phyloP scores from a whole-genome alignment of 441 rosid species.

The Populus hybrid region DNA sequence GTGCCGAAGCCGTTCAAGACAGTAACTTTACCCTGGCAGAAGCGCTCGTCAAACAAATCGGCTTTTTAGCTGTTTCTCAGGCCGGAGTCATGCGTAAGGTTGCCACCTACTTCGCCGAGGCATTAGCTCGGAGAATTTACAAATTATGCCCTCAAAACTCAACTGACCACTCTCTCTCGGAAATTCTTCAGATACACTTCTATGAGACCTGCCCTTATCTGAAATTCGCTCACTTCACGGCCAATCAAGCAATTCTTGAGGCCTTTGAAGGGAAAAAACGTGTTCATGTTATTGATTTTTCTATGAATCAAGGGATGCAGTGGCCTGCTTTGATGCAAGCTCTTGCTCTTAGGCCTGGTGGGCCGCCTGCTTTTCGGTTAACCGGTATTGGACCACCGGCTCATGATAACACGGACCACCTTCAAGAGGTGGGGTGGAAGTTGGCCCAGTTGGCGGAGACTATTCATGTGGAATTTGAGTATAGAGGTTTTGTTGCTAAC shows the following conservation, averaged over 20 bases:
- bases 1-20: constrained; percentile 77
- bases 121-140: constrained; percentile 67
- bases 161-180: constrained; percentile 46
- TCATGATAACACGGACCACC: constrained; percentile 51
- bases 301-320: constrained; percentile 77
- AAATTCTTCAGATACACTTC: constrained; percentile 80
- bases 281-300: constrained; percentile 83
- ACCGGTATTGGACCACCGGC: constrained; percentile 81
- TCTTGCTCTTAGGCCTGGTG: constrained; percentile 72
- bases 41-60: constrained; percentile 66
- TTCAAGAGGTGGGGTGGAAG: constrained; percentile 76
- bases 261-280: constrained; percentile 64
- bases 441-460: constrained; percentile 74
- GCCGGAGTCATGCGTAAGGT: constrained; percentile 87
- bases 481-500: constrained; percentile 69
- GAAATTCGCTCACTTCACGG: constrained; percentile 90
- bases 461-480: constrained; percentile 68
- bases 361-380: constrained; percentile 74
- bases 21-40: constrained; percentile 56
- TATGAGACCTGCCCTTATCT: constrained; percentile 86
- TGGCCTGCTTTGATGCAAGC: constrained; percentile 91
- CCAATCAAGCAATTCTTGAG: constrained; percentile 88
- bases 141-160: constrained; percentile 41
- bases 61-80: constrained; percentile 57
- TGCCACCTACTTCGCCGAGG: constrained; percentile 82